A percentile compares a stretch with the other conserved stretches of the same genome.
phyloP scores from a whole-genome alignment of 495 filamentous ascomycete genomes.

The Penicillium longicatenatum region DNA sequence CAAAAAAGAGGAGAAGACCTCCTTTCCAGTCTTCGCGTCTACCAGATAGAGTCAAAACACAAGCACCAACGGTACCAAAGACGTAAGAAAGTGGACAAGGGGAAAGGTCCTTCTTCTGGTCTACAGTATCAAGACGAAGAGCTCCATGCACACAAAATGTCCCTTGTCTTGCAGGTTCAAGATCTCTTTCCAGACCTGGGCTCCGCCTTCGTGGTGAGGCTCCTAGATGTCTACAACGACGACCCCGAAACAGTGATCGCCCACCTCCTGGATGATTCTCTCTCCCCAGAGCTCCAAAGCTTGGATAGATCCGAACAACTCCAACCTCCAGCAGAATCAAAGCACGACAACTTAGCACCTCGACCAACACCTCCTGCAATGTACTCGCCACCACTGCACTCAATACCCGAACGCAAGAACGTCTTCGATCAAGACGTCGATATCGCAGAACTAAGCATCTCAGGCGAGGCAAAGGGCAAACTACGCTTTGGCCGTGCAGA shows the following conservation, averaged over 20 bases:
- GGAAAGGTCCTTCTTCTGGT: conserved; percentile 59
- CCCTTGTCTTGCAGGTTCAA: conserved; percentile 81
- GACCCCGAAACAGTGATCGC: conserved; percentile 78
- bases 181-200: conserved; percentile 93
- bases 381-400: conserved; percentile 24
- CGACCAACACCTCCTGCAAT: conserved; percentile 41
- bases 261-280: conserved; percentile 79
- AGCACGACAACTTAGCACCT: conserved; percentile 27
- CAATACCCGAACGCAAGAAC: conserved; percentile 55
- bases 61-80: conserved; percentile 58
- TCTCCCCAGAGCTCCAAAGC: conserved; percentile 56
- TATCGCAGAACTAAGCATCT: conserved; percentile 67
- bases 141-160: conserved; percentile 79
- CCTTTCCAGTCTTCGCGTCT: conserved; percentile 42
- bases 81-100: conserved; percentile 65
- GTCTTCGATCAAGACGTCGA: conserved; percentile 75
- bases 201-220: conserved; percentile 73
- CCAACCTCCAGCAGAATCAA: conserved; percentile 22
- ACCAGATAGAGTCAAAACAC: conserved; percentile 45
- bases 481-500: conserved; percentile 78
- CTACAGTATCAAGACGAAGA: conserved; percentile 48
- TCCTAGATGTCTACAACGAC: conserved; percentile 78
- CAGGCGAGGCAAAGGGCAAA: conserved; percentile 49
- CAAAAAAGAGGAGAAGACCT: conserved; percentile 50
- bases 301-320: conserved; percentile 46